Conservation (phyloP, 225 moss, liverwort and hornwort genomes). For the Pleurozium schreberi region DNA sequence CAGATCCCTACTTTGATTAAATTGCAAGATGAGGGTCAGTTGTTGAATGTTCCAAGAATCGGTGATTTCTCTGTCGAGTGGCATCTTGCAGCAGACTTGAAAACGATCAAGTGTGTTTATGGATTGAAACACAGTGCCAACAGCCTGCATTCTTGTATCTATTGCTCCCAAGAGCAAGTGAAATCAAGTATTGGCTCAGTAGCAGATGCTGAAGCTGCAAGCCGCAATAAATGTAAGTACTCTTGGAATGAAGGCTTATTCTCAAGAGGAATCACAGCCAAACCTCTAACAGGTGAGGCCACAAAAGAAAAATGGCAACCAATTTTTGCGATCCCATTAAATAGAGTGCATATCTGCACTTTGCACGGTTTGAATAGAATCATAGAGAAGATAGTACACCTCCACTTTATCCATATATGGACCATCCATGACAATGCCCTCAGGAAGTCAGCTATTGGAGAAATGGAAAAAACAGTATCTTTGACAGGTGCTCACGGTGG, state of each 20-base stretch:
- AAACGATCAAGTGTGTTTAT: background rate
- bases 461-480: background rate
- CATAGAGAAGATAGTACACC: background rate
- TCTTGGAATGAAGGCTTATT: background rate
- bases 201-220: background rate
- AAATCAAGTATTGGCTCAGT: background rate
- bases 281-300: background rate
- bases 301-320: background rate
- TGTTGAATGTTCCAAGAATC: background rate
- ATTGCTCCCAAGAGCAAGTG: background rate
- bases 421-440: background rate
- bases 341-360: background rate
- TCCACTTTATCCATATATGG: background rate
- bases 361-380: background rate
- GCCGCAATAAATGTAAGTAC: background rate
- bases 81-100: background rate
- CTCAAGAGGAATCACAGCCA: background rate
- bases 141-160: background rate
- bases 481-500: background rate
- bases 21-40: background rate
- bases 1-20: background rate
- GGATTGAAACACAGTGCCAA: background rate
- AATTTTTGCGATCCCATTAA: background rate
- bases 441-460: background rate
- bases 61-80: background rate